Evolutionary conservation across 805 yeast genomes (phyloP).

Genomic region (Komagataella pseudopastoris): DNA sequence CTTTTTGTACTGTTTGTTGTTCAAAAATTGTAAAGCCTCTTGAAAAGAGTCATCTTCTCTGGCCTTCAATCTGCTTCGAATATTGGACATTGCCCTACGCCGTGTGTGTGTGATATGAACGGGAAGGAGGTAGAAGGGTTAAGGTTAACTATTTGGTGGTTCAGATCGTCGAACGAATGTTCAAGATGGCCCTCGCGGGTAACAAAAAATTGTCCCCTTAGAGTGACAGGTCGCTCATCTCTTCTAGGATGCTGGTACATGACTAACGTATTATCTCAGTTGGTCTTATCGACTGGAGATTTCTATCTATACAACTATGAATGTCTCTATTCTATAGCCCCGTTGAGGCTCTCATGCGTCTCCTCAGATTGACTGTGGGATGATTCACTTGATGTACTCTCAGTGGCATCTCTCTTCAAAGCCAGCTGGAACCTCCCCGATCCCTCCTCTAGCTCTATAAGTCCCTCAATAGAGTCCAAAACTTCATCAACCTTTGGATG

Average conservation of each 20-base stretch:
- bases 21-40: conserved; percentile 75
- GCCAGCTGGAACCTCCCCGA: conserved; percentile 6
- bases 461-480: conserved; percentile 16
- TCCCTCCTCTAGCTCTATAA: conserved; percentile 14
- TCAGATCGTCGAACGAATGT: neutral
- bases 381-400: neutral
- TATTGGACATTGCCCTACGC: neutral
- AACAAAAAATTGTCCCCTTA: neutral
- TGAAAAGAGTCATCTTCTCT: conserved; percentile 71
- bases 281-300: neutral
- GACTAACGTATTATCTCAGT: neutral
- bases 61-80: neutral
- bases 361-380: neutral
- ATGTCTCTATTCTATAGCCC: neutral
- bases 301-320: neutral
- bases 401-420: neutral
- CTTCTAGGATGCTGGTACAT: neutral
- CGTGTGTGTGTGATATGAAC: neutral
- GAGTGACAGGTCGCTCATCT: neutral
- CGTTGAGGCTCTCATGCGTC: too few relatives aligned
- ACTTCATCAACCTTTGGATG: conserved; percentile 35
- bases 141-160: neutral
- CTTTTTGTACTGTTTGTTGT: conserved; percentile 76
- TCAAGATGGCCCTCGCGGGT: neutral
- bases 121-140: conserved; percentile 2